Base-by-base conservation (phyloP, 169 alveolate genomes). In the Perkinsus olseni region DNA sequence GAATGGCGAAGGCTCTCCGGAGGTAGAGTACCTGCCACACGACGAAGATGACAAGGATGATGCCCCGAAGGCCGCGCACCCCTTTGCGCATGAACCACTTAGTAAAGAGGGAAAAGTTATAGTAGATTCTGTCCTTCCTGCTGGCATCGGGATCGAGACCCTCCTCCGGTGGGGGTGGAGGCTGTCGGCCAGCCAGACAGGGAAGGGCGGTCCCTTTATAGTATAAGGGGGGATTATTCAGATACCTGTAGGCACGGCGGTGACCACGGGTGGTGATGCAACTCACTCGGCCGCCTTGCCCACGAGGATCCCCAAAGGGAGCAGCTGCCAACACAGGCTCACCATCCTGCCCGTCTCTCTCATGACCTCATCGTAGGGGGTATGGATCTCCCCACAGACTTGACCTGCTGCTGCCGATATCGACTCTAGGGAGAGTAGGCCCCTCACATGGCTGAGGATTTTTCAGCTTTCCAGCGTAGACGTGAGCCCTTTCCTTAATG, bases 311-410 rank as follows among this genome's bases (percentile, higher is more conserved):
- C 92, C 92, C 13, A 39, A 38, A 8, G 92, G 92, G 20, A 91
- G 39, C 37, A 48, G 74, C 51, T 91, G 92, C 37, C 40, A 91
- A 38, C 92, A 91, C 38, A 91, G 62, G 36, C 74, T 38, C 20
- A 91, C 92, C 37, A 38, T 91, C 28, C 92, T 45, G 62, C 62
- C 28, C 31, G 38, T 39, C 37, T 39, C 92, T 28, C 92, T 8
- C 1, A 91, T 91, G 38, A 91, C 4, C n/a, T 91, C 92, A 39
- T 91, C 92, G 62, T 91, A 91, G 36, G 92, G 92, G 31, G 40
- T 48, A 24, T 91, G 92, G 50, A 91, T 91, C 74, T 38, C 92
- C 0, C 51, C 62, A 34, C 92, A 91, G 74, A 8, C 0, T 39
- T 91, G 62, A 45, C 62, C 62, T 45, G 62, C 6, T 45, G 62